Evolutionary conservation across 1,284 basidiomycete species (phyloP), one percentile per base, ranked within the genome.

Genomic region (Sparassis latifolia): DNA sequence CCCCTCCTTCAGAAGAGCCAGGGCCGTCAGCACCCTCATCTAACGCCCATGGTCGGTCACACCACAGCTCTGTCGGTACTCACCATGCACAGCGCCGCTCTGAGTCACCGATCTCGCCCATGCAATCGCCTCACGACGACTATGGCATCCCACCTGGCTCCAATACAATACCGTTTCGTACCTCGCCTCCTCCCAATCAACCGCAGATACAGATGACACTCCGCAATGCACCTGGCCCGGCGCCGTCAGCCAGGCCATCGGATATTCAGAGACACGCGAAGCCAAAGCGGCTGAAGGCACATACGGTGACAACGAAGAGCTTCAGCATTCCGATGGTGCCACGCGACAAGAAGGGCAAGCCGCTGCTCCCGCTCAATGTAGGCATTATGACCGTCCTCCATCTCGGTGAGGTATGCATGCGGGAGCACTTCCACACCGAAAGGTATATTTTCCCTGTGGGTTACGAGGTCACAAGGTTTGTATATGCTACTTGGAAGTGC

Each of bases 391-490:
- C 84, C 1, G 82, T 90, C 27, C 71, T 82, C 51, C 79, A 63
- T 51, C 71, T 91, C 0, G 88, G 88, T 3, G 75, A 80, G 54
- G 79, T 89, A 3, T 88, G 85, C 61, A 80, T 83, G 78, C 74
- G 85, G 43, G 86, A 89, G 58, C 84, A 88, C 63, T 90, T 89
- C 61, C 85, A 88, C 63, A 89, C 88, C 0, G 87, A 90, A 64
- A 72, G 89, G 51, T 90, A 90, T 63, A 90, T 91, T 56, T 91
- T 88, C 60, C 88, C 88, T 20, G 83, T 90, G 45, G 87, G 87
- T 20, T 91, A 89, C 62, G 84, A 89, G 63, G 86, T 89, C 3
- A 86, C 80, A 3, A 75, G 87, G 87, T 86, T 49, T 47, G 55
- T 35, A 40, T 55, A n/a, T 30, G 7, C 7, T 27, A 5, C 39